Evolutionary conservation across 768 basidiomycete species (phyloP), one percentile per base, ranked within the genome.

Genomic region (Grammothele lineata): DNA sequence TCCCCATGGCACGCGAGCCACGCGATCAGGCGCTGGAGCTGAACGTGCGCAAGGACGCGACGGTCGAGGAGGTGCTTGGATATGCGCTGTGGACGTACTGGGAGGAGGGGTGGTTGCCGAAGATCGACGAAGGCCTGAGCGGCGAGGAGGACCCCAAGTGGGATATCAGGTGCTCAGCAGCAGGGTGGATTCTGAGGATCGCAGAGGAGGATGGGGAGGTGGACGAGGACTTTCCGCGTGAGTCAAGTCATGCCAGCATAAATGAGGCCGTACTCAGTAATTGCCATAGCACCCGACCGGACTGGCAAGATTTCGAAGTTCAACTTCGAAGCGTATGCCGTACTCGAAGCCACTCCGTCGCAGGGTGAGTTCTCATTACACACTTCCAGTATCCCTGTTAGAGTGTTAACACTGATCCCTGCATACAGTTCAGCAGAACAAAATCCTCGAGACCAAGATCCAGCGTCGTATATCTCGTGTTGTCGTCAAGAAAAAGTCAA

Each of bases 171-270:
- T 69, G 91, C 39, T 85, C 82, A 37, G 87, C 90, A 0, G 73
- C 88, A 3, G 92, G 91, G 1, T 99, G 96, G 95, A 84, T 91
- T 32, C 64, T 99, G 67, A 73, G 92, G 48, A 92, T 98, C 45
- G 89, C 92, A 1, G 96, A 99, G 58, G 90, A 93, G 37, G 94
- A 98, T 63, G 96, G 96, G 14, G 95, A 97, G 64, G 92, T 98
- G 1, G 96, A 99, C 62, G 96, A 97, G 63, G 96, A 99, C 69
- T 98, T 94, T 61, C 96, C 95, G 19, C 88, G 94, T 95, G 63
- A 57, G 89, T 47, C 22, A 12, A n/a, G n/a, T n/a, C n/a, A n/a
- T n/a, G n/a, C n/a, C n/a, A 25, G 41, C 24, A n/a, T 24, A 1
- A 5, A n/a, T 27, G 1, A 22, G 17, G 10, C 12, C 19, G n/a